Evolutionary conservation across 768 basidiomycete genomes (phyloP), one percentile per base, ranked within the genome.

Genomic region (Phanerochaete carnosa): DNA sequence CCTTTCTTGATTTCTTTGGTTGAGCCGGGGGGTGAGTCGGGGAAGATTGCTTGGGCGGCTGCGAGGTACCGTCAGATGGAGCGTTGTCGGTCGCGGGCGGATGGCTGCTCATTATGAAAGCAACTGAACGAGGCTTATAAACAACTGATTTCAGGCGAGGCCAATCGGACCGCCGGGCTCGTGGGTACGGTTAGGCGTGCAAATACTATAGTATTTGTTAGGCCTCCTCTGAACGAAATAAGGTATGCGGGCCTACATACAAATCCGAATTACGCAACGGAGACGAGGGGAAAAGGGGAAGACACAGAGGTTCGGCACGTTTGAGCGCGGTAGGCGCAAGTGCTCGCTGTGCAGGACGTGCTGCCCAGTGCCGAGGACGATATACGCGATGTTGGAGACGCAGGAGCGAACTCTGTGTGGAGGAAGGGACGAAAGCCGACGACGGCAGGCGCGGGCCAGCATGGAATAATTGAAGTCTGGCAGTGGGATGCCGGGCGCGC

Each of bases 41-140:
- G 61, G 55, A 55, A 35, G 61, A 45, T 37, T 56, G 60, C 54
- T 61, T 61, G 60, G 50, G 58, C 62, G 63, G 59, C 60, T 60
- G 59, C 22, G 55, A 51, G 29, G 33, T 26, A 29, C 59, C 39
- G 55, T 59, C 57, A 22, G 56, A 32, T 35, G 50, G 51, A 54
- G 47, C 26, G 57, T 47, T 63, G 62, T 63, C 62, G 59, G 63
- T 64, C 32, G 59, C 59, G 59, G 62, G 52, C 54, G 62, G 55
- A 45, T 50, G 57, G 55, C 43, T 50, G 61, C 46, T 55, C 63
- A 64, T 63, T 49, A 59, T 30, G 61, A 51, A 39, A 22, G 37
- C 22, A 43, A 37, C 28, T 11, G 35, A 11, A 29, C 26, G 39
- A 51, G 63, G 59, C 47, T 64, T 64, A 64, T 63, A 60, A 53